Percentiles rank a stretch among this genome's conserved stretches.
Evolutionary conservation across 1,284 basidiomycete genomes (phyloP).

Genomic region (Paramarasmius palmivorus): DNA sequence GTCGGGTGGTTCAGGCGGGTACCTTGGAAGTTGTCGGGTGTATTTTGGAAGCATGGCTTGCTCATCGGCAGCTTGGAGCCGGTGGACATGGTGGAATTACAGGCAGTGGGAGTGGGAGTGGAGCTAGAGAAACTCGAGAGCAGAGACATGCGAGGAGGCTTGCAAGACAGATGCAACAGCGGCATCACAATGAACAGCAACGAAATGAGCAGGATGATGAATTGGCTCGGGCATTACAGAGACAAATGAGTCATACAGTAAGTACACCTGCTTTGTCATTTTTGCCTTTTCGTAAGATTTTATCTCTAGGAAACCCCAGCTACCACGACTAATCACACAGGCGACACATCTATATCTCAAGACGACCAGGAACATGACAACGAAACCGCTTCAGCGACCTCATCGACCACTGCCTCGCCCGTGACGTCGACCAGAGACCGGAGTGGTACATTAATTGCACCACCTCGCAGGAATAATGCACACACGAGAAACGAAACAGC

Average conservation of each 20-base stretch:
- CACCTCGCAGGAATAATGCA: constrained; percentile 49
- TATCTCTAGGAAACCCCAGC: neutral
- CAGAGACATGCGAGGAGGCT: constrained; percentile 63
- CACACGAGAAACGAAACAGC: constrained; percentile 12
- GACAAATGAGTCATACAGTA: constrained; percentile 38
- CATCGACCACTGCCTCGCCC: constrained; percentile 16
- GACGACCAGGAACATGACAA: no score
- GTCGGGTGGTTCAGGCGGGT: constrained; percentile 94
- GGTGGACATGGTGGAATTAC: constrained; percentile 47
- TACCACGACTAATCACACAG: no score
- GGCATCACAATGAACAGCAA: constrained; percentile 46
- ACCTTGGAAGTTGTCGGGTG: constrained; percentile 94
- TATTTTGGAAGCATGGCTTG: constrained; percentile 92
- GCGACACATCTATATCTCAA: no score
- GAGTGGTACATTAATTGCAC: constrained; percentile 73
- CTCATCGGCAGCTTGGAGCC: constrained; percentile 79
- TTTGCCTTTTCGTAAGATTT: neutral
- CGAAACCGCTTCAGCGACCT: constrained; percentile 5
- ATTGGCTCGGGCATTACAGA: constrained; percentile 55
- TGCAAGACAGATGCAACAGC: constrained; percentile 49
- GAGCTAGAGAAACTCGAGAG: constrained; percentile 69
- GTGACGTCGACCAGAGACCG: constrained; percentile 53
- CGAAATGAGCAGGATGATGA: constrained; percentile 61
- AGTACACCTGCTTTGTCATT: neutral
- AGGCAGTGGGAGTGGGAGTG: neutral